Base-by-base conservation (phyloP, 345 rosid genomes). In the Pugionium dolabratum region DNA sequence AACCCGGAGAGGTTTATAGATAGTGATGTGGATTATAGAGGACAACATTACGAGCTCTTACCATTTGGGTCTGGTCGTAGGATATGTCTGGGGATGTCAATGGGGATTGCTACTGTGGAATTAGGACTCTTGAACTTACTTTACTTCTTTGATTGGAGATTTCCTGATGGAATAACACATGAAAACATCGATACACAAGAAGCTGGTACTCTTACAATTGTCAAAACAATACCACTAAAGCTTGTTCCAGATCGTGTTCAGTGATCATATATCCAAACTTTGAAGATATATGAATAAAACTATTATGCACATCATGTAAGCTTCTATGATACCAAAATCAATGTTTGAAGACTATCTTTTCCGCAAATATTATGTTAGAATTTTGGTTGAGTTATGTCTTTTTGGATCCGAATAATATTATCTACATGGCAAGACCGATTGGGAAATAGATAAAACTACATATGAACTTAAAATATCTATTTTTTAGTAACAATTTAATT, bases 21-120 rank as follows among this genome's bases (percentile, higher is more conserved):
- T 6, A 77, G 59, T 28, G 11, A 44, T 1, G 79, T 81, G 45
- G 87, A 85, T 62, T 84, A 75, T 59, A 76, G 61, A 42, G 88
- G 83, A 41, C 77, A 76, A 57, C 78, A 84, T 46, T 82, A 61
- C 1, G 83, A 84, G 78, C 70, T 84, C 27, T 59, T 82, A 64
- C 89, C 89, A 4, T 82, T 82, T 54, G 85, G 89, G 1, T 73
- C 80, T 2, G 86, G 89, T 25, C 41, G 86, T 46, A 80, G 86
- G 69, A 78, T 54, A 25, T 82, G 86, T 63, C 88, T 84, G 0
- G 88, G 78, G 7, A 72, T 82, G 30, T 1, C 72, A 0, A 75
- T 84, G 55, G 86, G 78, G 31, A 59, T 70, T 7, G 81, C 82
- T 41, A 64, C 49, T 2, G 65, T 84, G 0, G 86, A 84, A 55